Base-by-base conservation (phyloP, 805 yeast genomes). In the Lachancea thermotolerans region DNA sequence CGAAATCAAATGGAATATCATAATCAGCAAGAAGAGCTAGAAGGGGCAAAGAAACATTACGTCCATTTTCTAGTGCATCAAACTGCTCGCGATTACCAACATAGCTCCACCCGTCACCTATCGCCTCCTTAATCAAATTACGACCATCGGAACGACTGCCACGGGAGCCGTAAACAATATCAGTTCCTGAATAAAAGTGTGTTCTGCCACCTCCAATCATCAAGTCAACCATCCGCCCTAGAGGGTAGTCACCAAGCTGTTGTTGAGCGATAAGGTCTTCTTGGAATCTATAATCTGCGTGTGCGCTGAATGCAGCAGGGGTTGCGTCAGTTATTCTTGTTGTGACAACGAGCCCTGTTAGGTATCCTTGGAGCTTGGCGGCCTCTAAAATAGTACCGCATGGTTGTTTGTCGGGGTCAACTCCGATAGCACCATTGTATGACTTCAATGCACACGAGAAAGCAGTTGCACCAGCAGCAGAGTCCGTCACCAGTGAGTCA, bases 391-490 rank as follows among this genome's bases (percentile, higher is more conserved):
- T 66, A 2, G 96, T 87, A 6, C 95, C 96, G 60, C 95, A 85
- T 5, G 97, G 95, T n/a, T 58, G 53, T 39, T 74, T 70, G 29
- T 71, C 66, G 1, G 87, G 78, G 48, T 75, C 75, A 12, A 90
- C 95, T n/a, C 88, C 95, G 61, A 90, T 85, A 10, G 95, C 96
- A 12, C 95, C 93, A 62, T 90, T 90, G 66, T 86, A 88, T 4
- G 89, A 70, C 68, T 90, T 90, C 55, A 79, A 58, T 5, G 81
- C 91, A 64, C 96, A 87, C 0, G 95, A 73, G 58, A 89, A 90
- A 1, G 95, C 96, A 11, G 96, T 88, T 12, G 96, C 98, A 12
- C 96, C 97, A 2, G 98, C 98, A 10, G 98, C 98, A 27, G 95
- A 85, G 62, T 90, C 98, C 0, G 98, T 90, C 48, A 90, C 78